Base-by-base conservation (phyloP, 108 stramenopile species). In the Pseudonitzschia delicatissima region DNA sequence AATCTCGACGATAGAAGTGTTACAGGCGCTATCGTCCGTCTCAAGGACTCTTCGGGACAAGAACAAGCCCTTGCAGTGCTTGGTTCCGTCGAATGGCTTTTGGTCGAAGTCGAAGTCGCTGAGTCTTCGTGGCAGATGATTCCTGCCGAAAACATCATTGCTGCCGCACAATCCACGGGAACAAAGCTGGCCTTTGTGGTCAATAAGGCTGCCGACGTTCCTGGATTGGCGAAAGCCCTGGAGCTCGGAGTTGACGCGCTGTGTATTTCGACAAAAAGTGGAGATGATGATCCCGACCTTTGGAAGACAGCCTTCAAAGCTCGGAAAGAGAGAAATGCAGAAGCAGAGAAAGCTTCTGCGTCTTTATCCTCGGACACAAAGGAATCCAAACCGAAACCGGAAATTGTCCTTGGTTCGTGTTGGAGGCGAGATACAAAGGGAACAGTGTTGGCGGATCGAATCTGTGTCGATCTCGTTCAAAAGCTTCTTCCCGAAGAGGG, bases 201-300 rank as follows among this genome's bases (percentile, higher is more conserved):
- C 3, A 8, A 57, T 5, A 23, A 35, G 13, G 29, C 45, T 34
- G 2, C 29, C 0, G 53, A 55, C 17, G 53, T 55, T 3, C 31
- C 42, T 15, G 72, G 72, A 9, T 36, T 73, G 40, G n/a, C 72
- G 11, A 48, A 35, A 13, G 64, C 72, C 4, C 36, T 73, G 12
- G 57, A 73, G 36, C 37, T 73, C 15, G 72, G 72, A 9, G 72
- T 73, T 4, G 72, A 73, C 57, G 72, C 72, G 3, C 33, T 73
- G 5, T 73, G 72, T 66, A 55, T 73, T 1, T 5, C 28, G 2
- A 5, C 20, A 12, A 28, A 39, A 27, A 13, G 11, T 11, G 53
- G 33, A 15, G 26, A 27, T 4, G 29, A 55, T 2, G 53, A 55
- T 15, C 53, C 55, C 21, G 48, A 62, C 12, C 65, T 73, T 12